Conservation (phyloP, 768 basidiomycete genomes). For the Serendipita vermifera region DNA sequence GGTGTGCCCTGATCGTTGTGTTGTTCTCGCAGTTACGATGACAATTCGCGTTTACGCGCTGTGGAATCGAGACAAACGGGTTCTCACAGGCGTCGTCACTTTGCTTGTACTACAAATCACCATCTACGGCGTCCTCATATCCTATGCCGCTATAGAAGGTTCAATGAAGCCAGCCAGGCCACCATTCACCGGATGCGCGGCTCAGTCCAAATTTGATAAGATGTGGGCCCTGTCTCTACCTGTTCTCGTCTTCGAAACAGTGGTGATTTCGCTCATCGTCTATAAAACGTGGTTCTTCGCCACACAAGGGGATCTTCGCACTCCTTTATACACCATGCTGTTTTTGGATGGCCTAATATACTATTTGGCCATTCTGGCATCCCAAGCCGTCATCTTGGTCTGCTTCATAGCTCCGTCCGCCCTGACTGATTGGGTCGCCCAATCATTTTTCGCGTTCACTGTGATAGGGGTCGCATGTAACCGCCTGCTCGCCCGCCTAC, state of each 20-base stretch:
- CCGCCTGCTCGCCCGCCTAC: not conserved
- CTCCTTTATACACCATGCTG: not conserved
- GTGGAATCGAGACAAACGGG: not conserved
- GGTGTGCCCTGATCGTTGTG: too few relatives aligned
- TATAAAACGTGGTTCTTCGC: not conserved
- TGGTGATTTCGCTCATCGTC: not conserved
- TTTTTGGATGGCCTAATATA: not conserved
- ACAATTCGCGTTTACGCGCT: not conserved
- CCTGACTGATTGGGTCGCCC: not conserved
- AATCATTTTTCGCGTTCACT: not conserved
- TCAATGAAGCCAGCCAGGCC: not conserved
- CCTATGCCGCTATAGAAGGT: not conserved
- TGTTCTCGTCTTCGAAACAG: not conserved
- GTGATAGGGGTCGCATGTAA: not conserved
- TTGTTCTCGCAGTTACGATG: not conserved
- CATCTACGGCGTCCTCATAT: not conserved
- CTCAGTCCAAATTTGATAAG: not conserved
- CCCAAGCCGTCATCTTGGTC: not conserved
- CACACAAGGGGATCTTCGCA: not conserved
- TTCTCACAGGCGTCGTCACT: not conserved
- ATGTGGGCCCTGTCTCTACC: not conserved
- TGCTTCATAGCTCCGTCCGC: not conserved
- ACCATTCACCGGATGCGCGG: not conserved
- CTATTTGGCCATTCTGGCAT: not conserved
- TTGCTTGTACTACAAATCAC: not conserved